Conservation (phyloP, 148 eudicot species). For the Chenopodium suecicum region DNA sequence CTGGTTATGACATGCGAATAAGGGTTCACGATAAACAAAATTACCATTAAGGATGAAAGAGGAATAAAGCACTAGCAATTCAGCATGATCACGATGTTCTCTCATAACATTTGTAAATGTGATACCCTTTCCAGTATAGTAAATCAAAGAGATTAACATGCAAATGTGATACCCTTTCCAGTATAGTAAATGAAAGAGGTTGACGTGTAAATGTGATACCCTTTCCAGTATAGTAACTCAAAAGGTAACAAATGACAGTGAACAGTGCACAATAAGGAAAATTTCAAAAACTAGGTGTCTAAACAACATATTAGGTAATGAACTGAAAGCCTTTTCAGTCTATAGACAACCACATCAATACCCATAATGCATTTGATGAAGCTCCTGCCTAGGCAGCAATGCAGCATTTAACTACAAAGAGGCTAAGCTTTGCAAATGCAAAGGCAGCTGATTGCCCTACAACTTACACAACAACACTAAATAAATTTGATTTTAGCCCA, state of each 20-base stretch:
- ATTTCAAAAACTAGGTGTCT: background rate
- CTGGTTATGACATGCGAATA: background rate
- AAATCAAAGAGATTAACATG: background rate
- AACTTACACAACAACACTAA: background rate
- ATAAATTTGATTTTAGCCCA: background rate
- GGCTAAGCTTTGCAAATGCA: background rate
- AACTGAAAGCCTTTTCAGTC: background rate
- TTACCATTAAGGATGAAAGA: background rate
- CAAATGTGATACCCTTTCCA: background rate
- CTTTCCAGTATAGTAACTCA: background rate
- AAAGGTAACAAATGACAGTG: background rate
- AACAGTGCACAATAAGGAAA: background rate
- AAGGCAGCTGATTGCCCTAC: background rate
- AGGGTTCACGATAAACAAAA: background rate
- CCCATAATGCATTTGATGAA: background rate
- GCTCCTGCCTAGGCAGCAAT: background rate
- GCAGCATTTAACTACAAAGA: background rate
- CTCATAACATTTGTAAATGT: background rate
- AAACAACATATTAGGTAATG: background rate
- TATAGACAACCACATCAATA: background rate
- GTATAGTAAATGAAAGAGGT: background rate
- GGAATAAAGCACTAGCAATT: background rate
- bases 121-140: too few relatives aligned
- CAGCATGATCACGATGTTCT: background rate
- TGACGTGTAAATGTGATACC: background rate